Evolutionary conservation across 805 yeast genomes (phyloP).

Genomic region (Wickerhamomyces alni): DNA sequence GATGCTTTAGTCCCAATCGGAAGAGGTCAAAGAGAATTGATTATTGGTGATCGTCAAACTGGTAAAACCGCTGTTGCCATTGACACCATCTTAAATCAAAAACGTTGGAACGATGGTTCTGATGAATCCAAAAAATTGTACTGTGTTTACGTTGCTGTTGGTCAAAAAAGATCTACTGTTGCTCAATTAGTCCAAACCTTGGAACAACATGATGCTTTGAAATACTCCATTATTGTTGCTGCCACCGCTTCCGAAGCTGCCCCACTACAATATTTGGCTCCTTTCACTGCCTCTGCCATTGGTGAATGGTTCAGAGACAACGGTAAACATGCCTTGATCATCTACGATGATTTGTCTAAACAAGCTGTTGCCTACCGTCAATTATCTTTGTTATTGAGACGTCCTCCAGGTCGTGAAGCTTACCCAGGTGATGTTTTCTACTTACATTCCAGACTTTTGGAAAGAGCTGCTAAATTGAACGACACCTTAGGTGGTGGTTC

Average conservation of each 20-base stretch:
- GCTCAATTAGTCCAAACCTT: slow-evolving; percentile 99
- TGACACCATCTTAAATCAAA: slow-evolving; percentile 97
- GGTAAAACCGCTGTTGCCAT: slow-evolving; percentile 99
- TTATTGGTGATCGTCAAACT: slow-evolving; percentile 99
- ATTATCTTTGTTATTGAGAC: slow-evolving; percentile 93
- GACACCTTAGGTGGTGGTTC: slow-evolving; percentile 89
- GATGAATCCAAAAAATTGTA: slow-evolving; percentile 97
- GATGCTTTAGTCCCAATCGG: slow-evolving; percentile 99
- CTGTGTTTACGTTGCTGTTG: slow-evolving; percentile 99
- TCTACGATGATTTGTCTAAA: slow-evolving; percentile 97
- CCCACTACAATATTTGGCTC: slow-evolving; percentile 99
- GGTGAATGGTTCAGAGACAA: slow-evolving; percentile 99
- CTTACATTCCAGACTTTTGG: slow-evolving; percentile 90
- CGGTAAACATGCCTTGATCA: slow-evolving; percentile 94
- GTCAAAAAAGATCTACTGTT: slow-evolving; percentile 99
- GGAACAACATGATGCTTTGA: slow-evolving; percentile 96
- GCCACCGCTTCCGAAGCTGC: slow-evolving; percentile 99
- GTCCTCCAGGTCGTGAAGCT: too few relatives aligned
- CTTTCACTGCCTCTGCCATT: slow-evolving; percentile 99
- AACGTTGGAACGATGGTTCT: slow-evolving; percentile 93
- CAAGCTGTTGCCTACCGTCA: slow-evolving; percentile 99
- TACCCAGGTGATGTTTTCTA: too few relatives aligned
- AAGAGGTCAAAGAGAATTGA: slow-evolving; percentile 99
- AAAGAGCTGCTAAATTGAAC: slow-evolving; percentile 97
- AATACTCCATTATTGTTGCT: slow-evolving; percentile 96